These are phyloP conservation scores for Hura crepitans DNA, from an alignment of 441 rosid species.

Conservation along the genomic window DNA sequence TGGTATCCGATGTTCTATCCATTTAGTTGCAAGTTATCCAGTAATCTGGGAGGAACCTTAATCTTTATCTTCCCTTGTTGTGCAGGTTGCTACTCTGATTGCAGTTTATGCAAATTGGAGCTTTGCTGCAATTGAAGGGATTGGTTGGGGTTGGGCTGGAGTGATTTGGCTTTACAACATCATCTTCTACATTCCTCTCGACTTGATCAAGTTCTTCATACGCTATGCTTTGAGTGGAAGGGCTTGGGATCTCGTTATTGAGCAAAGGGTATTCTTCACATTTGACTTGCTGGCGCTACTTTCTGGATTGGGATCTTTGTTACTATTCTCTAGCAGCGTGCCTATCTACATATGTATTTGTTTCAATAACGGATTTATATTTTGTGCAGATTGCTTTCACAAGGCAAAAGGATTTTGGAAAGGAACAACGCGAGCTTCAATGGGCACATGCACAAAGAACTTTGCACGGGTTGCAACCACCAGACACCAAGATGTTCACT, in stretches of 20 bases:
- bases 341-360: neutral
- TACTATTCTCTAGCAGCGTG: neutral
- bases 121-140: conserved; percentile 94
- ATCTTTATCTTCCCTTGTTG: conserved; percentile 13
- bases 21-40: conserved; percentile 7
- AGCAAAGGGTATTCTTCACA: conserved; percentile 71
- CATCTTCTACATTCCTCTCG: conserved; percentile 81
- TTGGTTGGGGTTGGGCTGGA: conserved; percentile 99
- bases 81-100: conserved; percentile 84
- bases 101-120: conserved; percentile 96
- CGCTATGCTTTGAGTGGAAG: conserved; percentile 94
- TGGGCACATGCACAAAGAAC: conserved; percentile 99
- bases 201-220: conserved; percentile 76
- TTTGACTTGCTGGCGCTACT: conserved; percentile 1
- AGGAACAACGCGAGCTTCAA: conserved; percentile 92
- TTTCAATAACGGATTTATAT: conserved; percentile 1
- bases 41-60: neutral
- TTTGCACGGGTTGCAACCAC: conserved; percentile 80
- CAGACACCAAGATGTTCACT: conserved; percentile 86
- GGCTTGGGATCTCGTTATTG: conserved; percentile 98
- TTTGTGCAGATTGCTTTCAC: conserved; percentile 81
- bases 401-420: conserved; percentile 89
- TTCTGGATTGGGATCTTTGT: neutral
- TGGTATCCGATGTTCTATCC: conserved; percentile 43
- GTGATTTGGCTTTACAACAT: conserved; percentile 94